Percentiles rank a stretch among this genome's conserved stretches.
These are phyloP conservation scores for Rhododendron henanense DNA, from an alignment of 148 eudicot genomes.

Conservation along the genomic window DNA sequence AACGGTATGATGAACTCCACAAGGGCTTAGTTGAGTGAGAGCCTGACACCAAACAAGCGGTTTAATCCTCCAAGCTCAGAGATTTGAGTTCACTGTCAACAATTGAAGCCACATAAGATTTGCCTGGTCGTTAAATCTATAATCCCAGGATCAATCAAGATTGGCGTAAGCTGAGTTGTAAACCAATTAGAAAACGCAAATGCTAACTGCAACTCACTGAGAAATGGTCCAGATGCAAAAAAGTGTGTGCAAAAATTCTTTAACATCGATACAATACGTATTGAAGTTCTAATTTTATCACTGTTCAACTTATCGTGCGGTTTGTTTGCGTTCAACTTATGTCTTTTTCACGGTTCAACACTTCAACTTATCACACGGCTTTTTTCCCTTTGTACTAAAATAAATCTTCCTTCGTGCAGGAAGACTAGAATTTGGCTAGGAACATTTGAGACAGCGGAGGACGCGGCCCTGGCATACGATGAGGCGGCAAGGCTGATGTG, in stretches of 20 bases:
- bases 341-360: no score
- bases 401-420: conserved; percentile 22
- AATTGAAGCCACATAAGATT: no score
- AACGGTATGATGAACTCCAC: neutral
- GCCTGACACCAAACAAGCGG: neutral
- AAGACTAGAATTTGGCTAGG: conserved; percentile 79
- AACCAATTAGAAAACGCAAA: no score
- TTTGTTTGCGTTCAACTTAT: no score
- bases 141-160: no score
- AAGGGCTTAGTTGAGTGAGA: neutral
- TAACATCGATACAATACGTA: neutral
- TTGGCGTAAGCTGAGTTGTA: no score
- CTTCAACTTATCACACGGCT: neutral
- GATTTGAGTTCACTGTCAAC: no score
- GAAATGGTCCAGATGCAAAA: no score
- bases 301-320: no score
- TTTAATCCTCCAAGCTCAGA: neutral
- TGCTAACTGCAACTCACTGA: no score
- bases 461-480: conserved; percentile 65
- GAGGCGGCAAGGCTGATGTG: conserved; percentile 66
- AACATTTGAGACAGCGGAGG: conserved; percentile 74
- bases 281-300: neutral
- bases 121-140: no score
- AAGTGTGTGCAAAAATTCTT: neutral
- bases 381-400: neutral